Base-by-base conservation (phyloP, 371 early-diverging fungal species). In the Entomophthora muscae region DNA sequence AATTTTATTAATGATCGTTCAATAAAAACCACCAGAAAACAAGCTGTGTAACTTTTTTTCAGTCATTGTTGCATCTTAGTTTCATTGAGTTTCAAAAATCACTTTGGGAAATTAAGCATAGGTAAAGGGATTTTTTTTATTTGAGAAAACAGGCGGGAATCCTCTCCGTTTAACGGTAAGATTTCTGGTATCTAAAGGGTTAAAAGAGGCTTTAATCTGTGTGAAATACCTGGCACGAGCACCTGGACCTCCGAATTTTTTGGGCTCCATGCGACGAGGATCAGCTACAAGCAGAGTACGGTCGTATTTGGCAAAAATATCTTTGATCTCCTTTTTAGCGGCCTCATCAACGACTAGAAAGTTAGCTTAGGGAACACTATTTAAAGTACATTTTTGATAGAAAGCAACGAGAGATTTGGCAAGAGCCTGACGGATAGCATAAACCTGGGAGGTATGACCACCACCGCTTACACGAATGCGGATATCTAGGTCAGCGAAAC, bases 221-320 rank as follows among this genome's bases (percentile, higher is more conserved):
- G n/a, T 28, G 21, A 55, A 64, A 67, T 78, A 83, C 75, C 98
- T 91, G 73, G 99, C 95, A 82, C 99, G 93, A 73, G 99, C 99
- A 86, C 99, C 99, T 64, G 88, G 88, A 85, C 99, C 99, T 76
- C 98, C 99, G 79, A 98, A 99, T 86, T 99, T 99, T 98, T 99
- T 99, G 83, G 99, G 95, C 79, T 99, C 99, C 83, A 92, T 91
- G 78, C 98, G 97, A 81, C 99, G 95, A 69, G 99, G 94, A 80
- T 99, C 99, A 67, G 98, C 93, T 67, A 99, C 98, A 63, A 99
- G 85, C 64, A 98, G 91, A 72, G 92, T 89, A 81, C 98, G 95
- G 83, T 99, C 99, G 82, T 93, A 98, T 73, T 84, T 81, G 71
- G 93, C 81, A 63, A 99, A 84, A 66, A 83, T 79, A 68, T 97